phyloP scores from a whole-genome alignment of 805 yeast genomes.

The Wickerhamiella galacta region DNA sequence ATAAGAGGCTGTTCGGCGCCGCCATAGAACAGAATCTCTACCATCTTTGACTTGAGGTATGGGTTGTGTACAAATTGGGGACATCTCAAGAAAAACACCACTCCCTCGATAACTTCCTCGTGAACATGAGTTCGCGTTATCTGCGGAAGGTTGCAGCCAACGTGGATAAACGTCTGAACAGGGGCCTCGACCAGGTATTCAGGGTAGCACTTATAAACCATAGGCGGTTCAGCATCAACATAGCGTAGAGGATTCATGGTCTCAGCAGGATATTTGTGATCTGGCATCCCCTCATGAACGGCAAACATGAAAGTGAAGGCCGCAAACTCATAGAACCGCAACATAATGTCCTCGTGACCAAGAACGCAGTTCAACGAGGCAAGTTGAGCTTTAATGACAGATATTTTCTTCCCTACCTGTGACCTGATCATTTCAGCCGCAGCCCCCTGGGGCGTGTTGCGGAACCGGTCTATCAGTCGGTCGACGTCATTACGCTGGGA shows the following conservation, averaged over 20 bases:
- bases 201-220: conserved; percentile 65
- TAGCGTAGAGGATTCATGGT: conserved; percentile 40
- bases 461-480: conserved; percentile 4
- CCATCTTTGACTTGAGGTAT: conserved; percentile 71
- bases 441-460: conserved; percentile 10
- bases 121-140: conserved; percentile 30
- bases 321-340: conserved; percentile 58
- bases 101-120: conserved; percentile 37
- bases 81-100: conserved; percentile 62
- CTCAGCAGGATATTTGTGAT: conserved; percentile 40
- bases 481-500: too few relatives aligned
- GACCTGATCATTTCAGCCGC: conserved; percentile 17
- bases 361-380: conserved; percentile 50
- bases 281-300: conserved; percentile 56
- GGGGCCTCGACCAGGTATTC: conserved; percentile 76
- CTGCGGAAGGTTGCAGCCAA: conserved; percentile 35
- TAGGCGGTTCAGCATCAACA: conserved; percentile 24
- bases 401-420: conserved; percentile 29
- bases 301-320: conserved; percentile 62
- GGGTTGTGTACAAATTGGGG: conserved; percentile 61
- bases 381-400: conserved; percentile 28
- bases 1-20: conserved; percentile 32
- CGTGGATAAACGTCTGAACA: conserved; percentile 44
- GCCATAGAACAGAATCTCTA: conserved; percentile 68
- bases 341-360: conserved; percentile 37